phyloP scores from a whole-genome alignment of 2,329 filamentous ascomycete genomes.

The Penicillium crustosum region DNA sequence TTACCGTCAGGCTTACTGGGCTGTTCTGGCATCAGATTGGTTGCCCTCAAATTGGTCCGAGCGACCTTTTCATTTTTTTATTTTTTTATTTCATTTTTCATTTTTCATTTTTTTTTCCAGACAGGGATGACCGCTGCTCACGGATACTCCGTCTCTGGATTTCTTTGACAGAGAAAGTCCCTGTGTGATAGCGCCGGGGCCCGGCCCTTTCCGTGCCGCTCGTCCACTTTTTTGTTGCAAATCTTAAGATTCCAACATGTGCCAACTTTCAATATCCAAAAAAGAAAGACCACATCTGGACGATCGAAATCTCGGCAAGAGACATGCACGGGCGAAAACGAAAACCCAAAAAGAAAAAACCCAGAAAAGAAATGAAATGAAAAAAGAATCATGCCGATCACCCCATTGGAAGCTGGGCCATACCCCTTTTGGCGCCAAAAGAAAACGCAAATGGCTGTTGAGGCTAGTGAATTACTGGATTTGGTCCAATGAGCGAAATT shows the following conservation, averaged over 20 bases:
- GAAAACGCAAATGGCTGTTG: constrained; percentile 16
- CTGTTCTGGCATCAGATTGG: constrained; percentile 21
- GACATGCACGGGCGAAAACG: constrained; percentile 13
- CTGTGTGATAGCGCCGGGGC: constrained; percentile 25
- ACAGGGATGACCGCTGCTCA: constrained; percentile 12
- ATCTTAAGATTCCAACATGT: constrained; percentile 8
- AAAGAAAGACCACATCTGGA: constrained; percentile 7
- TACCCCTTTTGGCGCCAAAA: constrained; percentile 25
- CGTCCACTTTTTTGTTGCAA: constrained; percentile 19
- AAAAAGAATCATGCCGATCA: constrained; percentile 28
- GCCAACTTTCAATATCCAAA: background rate
- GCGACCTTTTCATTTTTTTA: constrained; percentile 8
- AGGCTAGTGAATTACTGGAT: constrained; percentile 22
- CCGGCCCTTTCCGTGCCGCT: constrained; percentile 42
- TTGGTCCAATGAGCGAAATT: constrained; percentile 36
- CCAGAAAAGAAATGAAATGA: too few relatives aligned
- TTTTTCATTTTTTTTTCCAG: background rate
- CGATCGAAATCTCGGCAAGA: constrained; percentile 15
- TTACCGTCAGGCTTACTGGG: constrained; percentile 25
- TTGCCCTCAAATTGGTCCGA: constrained; percentile 20
- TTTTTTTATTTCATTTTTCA: too few relatives aligned
- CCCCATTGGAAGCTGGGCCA: constrained; percentile 23
- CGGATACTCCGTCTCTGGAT: constrained; percentile 7
- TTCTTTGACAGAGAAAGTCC: background rate
- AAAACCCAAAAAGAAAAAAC: background rate